Evolutionary conservation across 805 yeast species (phyloP), one percentile per base, ranked within the genome.

Genomic region (Metschnikowia corniflorae): DNA sequence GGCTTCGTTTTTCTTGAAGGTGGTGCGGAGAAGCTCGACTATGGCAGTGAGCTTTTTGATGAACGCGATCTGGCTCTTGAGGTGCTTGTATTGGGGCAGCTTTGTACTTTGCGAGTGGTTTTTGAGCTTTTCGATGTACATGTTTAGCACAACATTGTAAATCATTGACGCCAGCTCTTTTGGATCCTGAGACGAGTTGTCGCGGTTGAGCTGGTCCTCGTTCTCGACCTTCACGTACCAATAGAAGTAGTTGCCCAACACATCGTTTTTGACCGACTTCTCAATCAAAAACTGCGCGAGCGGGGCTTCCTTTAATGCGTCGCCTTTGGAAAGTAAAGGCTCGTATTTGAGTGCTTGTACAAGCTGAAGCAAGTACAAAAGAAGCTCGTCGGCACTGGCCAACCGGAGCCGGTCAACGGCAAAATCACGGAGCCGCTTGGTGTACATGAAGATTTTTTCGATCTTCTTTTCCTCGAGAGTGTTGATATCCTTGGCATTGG

Each of bases 321-420:
- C 51, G 9, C 31, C 44, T 6, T 33, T 47, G 44, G 16, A 33
- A 37, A 57, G 56, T 26, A 60, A 39, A 8, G 65, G 49, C 52
- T 93, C 98, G 56, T 86, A 86, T 50, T 86, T 82, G 24, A 91
- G 73, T 0, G 96, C 95, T 53, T 89, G 97, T 0, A 91, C 97
- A 13, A 91, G 67, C 59, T 93, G 98, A 37, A 91, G 71, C 45
- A 93, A 63, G 52, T 86, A 93, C 42, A 89, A 68, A 38, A 85
- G 82, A 12, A 93, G 58, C 45, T 91, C 96, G 8, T 75, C 80
- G 49, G 86, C 93, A 23, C 78, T 73, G 0, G 96, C 96, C 42
- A 78, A 71, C 37, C 78, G 75, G 31, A 91, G 64, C 40, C 97
- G 64, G 46, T 86, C 85, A 1, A 91, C 95, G 1, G 98, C 98